Conservation (phyloP, 345 rosid species). For the Toxicodendron radicans region DNA sequence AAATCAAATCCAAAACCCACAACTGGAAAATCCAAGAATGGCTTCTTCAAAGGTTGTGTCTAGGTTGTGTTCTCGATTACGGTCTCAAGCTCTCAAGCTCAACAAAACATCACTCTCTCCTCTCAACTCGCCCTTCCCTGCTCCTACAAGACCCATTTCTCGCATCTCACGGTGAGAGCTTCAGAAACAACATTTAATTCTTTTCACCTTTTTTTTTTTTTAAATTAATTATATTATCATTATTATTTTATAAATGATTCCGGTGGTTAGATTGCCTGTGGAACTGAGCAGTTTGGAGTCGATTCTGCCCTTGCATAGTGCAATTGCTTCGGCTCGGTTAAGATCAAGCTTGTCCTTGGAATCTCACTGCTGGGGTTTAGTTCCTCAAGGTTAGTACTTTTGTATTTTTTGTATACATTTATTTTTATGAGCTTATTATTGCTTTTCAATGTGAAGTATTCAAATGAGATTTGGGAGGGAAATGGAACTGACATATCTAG, state of each 20-base stretch:
- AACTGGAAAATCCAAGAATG: slow-evolving; percentile 24
- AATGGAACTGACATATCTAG: no score
- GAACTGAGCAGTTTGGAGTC: slow-evolving; percentile 53
- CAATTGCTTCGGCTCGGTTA: slow-evolving; percentile 65
- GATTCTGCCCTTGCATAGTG: slow-evolving; percentile 67
- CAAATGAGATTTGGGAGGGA: not conserved
- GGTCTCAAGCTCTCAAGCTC: slow-evolving; percentile 36
- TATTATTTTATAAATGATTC: not conserved
- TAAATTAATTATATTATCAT: not conserved
- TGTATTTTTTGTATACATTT: not conserved
- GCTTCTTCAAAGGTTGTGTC: slow-evolving; percentile 49
- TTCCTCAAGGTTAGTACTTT: slow-evolving; percentile 23
- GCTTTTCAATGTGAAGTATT: no score
- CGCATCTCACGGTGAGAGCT: slow-evolving; percentile 37
- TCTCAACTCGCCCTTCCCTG: slow-evolving; percentile 21
- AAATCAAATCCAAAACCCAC: no score
- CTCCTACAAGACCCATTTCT: slow-evolving; percentile 39
- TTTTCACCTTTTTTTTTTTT: not conserved
- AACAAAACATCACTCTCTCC: slow-evolving; percentile 38
- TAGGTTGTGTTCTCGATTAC: slow-evolving; percentile 54
- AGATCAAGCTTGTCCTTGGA: slow-evolving; percentile 59
- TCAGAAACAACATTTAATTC: not conserved
- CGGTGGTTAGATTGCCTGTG: slow-evolving; percentile 47
- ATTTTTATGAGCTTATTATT: not conserved
- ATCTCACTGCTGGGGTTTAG: slow-evolving; percentile 63